Conservation (phyloP, 2,329 filamentous ascomycete species). For the Nectriaceae sp. region DNA sequence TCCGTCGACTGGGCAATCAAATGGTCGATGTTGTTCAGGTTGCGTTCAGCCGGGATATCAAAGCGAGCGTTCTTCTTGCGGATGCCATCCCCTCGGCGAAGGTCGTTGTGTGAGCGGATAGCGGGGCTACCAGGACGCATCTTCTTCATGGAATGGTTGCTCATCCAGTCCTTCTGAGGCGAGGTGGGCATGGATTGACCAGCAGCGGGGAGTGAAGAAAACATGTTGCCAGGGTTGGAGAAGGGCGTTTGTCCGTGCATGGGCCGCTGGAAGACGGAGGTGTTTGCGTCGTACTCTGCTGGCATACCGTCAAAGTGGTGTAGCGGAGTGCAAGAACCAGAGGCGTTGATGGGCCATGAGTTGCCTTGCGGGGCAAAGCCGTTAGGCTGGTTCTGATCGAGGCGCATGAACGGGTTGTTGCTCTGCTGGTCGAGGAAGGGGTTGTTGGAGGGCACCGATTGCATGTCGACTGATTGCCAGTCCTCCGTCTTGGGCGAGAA, state of each 20-base stretch:
- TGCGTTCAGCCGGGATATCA: slow-evolving; percentile 92
- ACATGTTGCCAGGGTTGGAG: slow-evolving; percentile 55
- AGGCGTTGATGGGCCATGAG: slow-evolving; percentile 67
- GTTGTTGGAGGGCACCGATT: slow-evolving; percentile 64
- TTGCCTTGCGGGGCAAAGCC: slow-evolving; percentile 42
- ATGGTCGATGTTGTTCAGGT: slow-evolving; percentile 90
- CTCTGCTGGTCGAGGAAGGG: slow-evolving; percentile 59
- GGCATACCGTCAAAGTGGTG: slow-evolving; percentile 63
- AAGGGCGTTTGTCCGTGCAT: slow-evolving; percentile 58
- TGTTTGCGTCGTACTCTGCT: slow-evolving; percentile 55
- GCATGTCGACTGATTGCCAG: slow-evolving; percentile 67
- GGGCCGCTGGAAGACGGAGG: slow-evolving; percentile 55
- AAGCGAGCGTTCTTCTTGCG: slow-evolving; percentile 99
- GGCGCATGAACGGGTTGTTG: slow-evolving; percentile 69
- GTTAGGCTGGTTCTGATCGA: slow-evolving; percentile 52
- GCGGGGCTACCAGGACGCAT: slow-evolving; percentile 69
- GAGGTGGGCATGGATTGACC: slow-evolving; percentile 55
- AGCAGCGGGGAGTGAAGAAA: slow-evolving; percentile 49
- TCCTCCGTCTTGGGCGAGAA: slow-evolving; percentile 67
- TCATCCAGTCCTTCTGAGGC: slow-evolving; percentile 61
- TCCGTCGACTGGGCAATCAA: slow-evolving; percentile 86
- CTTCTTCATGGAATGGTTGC: slow-evolving; percentile 56
- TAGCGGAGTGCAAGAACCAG: slow-evolving; percentile 74
- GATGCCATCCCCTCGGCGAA: slow-evolving; percentile 82
- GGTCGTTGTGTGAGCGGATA: slow-evolving; percentile 74